Evolutionary conservation across 306 rosid genomes (phyloP), one percentile per base, ranked within the genome.

Genomic region (Quercus aquifolioides): DNA sequence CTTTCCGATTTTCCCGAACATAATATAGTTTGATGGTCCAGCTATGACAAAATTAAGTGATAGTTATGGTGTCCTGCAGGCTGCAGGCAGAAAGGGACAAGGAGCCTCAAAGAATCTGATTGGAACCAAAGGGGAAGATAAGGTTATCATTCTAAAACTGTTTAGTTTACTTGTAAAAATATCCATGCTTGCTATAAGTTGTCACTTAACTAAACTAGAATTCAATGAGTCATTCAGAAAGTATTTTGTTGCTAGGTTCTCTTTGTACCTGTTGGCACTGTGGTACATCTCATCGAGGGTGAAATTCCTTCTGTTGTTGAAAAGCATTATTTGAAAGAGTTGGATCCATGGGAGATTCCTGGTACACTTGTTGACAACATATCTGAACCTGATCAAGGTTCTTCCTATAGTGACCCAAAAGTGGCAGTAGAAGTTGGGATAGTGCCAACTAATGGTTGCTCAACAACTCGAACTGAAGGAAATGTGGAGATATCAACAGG

Each of bases 331-430:
- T 79, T 88, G 14, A 51, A 83, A 5, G 91, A 88, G 83, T 79
- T 84, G 83, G 96, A 94, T 84, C 99, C 97, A 20, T 92, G 94
- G 98, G 94, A 95, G 79, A 88, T 87, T 84, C 97, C 97, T 2
- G 97, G 96, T 79, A 78, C 83, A 74, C 94, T 93, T 74, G 88
- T 84, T 31, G 80, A 82, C 73, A 85, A 84, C 74, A 71, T 58
- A 79, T 77, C 88, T 56, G 80, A 73, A 74, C 64, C 79, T 28
- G 56, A 30, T 54, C 64, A 78, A 69, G 59, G 58, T 19, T 81
- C 84, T 74, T 54, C 43, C 62, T 80, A 43, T 72, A 69, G 71
- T 71, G 81, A 35, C 59, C 55, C 87, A 25, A 85, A 55, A 65
- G 74, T 21, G 23, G 79, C 77, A 41, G 84, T 71, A 74, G 75